Conservation (phyloP, 2,329 filamentous ascomycete species). For the Coniosporium tulheliwenetii region DNA sequence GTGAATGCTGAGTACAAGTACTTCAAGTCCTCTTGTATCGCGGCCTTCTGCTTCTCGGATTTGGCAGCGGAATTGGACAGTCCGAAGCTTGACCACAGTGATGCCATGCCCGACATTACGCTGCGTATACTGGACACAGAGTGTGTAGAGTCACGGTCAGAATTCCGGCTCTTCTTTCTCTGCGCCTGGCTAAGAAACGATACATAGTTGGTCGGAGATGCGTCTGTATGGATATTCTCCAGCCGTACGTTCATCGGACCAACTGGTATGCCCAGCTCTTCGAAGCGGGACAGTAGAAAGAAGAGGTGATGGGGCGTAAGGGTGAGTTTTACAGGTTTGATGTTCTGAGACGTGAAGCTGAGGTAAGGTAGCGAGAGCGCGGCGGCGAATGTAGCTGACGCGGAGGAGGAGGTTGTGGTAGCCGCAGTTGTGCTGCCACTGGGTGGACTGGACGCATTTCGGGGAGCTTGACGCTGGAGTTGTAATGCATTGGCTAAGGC, state of each 20-base stretch:
- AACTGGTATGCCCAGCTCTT: conserved; percentile 78
- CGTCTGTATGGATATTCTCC: conserved; percentile 84
- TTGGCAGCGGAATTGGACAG: conserved; percentile 68
- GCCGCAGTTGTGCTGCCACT: conserved; percentile 28
- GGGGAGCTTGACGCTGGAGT: conserved; percentile 56
- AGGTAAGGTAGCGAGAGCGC: conserved; percentile 77
- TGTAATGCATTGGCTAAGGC: conserved; percentile 91
- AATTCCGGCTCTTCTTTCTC: conserved; percentile 60
- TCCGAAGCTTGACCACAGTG: conserved; percentile 78
- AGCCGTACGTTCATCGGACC: conserved; percentile 92
- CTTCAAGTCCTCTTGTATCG: conserved; percentile 73
- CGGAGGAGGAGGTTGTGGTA: conserved; percentile 48
- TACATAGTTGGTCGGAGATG: conserved; percentile 80
- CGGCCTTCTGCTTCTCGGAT: conserved; percentile 78
- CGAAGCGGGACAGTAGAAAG: conserved; percentile 88
- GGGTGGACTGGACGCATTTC: conserved; percentile 46
- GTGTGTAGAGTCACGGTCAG: conserved; percentile 80
- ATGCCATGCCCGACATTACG: conserved; percentile 93
- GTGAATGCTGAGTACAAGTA: conserved; percentile 98
- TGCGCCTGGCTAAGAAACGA: conserved; percentile 82
- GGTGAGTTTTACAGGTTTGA: conserved; percentile 82
- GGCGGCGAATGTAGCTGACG: conserved; percentile 58
- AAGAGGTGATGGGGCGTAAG: conserved; percentile 94
- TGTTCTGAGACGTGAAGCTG: conserved; percentile 66
- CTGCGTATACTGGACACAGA: conserved; percentile 94